Evolutionary conservation across 2,329 filamentous ascomycete genomes (phyloP).

Genomic region (Alternaria consortialis): DNA sequence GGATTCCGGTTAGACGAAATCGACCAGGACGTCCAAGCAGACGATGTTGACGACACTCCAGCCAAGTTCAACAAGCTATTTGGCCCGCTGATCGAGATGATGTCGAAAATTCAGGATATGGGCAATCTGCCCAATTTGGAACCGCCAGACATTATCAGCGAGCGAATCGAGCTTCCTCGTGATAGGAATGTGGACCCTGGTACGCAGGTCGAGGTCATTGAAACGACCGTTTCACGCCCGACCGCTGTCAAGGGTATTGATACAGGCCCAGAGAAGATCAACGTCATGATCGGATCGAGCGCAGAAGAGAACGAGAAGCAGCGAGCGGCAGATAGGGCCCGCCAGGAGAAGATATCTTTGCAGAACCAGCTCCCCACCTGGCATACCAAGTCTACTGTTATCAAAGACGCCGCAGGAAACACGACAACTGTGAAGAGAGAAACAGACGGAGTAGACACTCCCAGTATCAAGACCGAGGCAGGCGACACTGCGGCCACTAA

Average conservation of each 20-base stretch:
- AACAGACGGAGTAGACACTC: conserved; percentile 50
- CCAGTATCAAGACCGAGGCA: conserved; percentile 53
- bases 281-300: conserved; percentile 72
- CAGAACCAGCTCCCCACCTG: conserved; percentile 76
- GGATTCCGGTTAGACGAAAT: conserved; percentile 62
- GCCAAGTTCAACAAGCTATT: conserved; percentile 76
- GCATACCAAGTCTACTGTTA: conserved; percentile 75
- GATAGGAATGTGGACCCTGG: conserved; percentile 72
- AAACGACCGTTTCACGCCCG: conserved; percentile 63
- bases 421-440: conserved; percentile 44
- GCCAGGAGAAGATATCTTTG: conserved; percentile 70
- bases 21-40: conserved; percentile 38
- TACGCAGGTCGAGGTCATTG: conserved; percentile 66
- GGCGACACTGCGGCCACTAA: conserved; percentile 61
- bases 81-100: conserved; percentile 74
- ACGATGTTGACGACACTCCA: conserved; percentile 52
- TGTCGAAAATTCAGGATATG: conserved; percentile 71
- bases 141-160: conserved; percentile 73
- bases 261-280: conserved; percentile 73
- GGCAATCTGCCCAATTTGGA: conserved; percentile 79
- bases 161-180: conserved; percentile 70
- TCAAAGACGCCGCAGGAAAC: conserved; percentile 58
- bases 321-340: conserved; percentile 69
- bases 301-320: conserved; percentile 73
- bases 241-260: conserved; percentile 75